A percentile compares a stretch with the other conserved stretches of the same genome.
These are phyloP conservation scores for Crithidia acanthocephali DNA, from an alignment of 208 protist species.

Conservation along the genomic window DNA sequence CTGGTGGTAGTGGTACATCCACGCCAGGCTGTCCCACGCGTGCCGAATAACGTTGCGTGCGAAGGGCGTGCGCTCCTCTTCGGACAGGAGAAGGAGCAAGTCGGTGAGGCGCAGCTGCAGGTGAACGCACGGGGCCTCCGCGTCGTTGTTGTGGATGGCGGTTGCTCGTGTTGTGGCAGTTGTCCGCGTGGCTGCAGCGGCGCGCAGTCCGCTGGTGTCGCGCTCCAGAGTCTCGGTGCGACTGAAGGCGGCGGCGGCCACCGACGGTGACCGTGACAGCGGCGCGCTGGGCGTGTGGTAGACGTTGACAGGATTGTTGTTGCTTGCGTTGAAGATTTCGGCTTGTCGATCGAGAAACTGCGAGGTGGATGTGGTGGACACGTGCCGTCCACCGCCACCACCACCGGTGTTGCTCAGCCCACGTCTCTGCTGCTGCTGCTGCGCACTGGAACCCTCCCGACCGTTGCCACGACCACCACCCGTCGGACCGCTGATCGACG, in stretches of 20 bases:
- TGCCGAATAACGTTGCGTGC: slow-evolving; percentile 31
- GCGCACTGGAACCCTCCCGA: no score
- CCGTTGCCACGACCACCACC: no score
- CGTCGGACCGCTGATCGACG: no score
- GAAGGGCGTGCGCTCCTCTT: slow-evolving; percentile 28
- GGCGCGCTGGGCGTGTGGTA: not conserved
- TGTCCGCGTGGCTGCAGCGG: not conserved
- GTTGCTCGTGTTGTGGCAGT: no score
- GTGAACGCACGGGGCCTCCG: not conserved
- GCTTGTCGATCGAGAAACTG: slow-evolving; percentile 1
- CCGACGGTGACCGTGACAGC: not conserved
- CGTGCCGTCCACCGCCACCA: not conserved
- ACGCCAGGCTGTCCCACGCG: slow-evolving; percentile 44
- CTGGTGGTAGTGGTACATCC: slow-evolving; percentile 52
- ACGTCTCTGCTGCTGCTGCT: not conserved
- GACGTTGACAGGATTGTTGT: not conserved
- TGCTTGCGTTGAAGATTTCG: not conserved
- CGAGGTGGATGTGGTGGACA: not conserved
- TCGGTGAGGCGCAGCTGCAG: slow-evolving; percentile 28
- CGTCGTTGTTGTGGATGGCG: not conserved
- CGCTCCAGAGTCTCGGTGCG: not conserved
- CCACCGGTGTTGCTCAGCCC: not conserved
- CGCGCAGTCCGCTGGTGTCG: not conserved
- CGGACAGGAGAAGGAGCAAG: slow-evolving; percentile 24
- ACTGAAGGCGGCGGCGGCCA: not conserved